Evolutionary conservation across 2,329 filamentous ascomycete genomes (phyloP).

Genomic region (Diaporthe amygdali): DNA sequence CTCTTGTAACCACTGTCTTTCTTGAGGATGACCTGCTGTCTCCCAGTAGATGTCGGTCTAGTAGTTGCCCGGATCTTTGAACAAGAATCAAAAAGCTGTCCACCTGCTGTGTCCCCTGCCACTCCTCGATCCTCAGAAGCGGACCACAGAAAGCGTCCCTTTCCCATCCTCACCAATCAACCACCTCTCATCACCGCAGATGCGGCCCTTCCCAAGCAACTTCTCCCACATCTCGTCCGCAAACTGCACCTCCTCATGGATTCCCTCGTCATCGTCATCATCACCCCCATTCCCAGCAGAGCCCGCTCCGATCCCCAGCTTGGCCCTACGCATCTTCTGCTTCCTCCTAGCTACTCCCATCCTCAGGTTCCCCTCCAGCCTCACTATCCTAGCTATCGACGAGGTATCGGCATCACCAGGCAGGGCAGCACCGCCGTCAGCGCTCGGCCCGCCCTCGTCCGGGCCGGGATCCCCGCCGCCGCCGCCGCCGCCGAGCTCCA

Average conservation of each 20-base stretch:
- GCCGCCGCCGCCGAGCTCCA: conserved; percentile 26
- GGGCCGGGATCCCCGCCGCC: neutral
- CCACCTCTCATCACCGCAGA: conserved; percentile 66
- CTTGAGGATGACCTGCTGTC: no score
- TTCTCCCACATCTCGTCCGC: conserved; percentile 49
- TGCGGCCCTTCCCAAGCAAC: conserved; percentile 56
- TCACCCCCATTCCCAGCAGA: neutral
- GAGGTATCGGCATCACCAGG: neutral
- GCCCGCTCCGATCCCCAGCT: neutral
- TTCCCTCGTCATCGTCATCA: neutral
- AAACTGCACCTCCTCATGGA: conserved; percentile 45
- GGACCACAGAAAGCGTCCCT: conserved; percentile 56
- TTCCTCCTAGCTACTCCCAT: neutral
- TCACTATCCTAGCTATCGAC: neutral
- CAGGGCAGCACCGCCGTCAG: neutral
- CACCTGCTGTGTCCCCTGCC: neutral
- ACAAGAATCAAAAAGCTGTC: no score
- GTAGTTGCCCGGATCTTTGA: no score
- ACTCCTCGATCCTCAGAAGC: conserved; percentile 45
- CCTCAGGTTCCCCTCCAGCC: neutral
- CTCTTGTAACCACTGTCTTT: no score
- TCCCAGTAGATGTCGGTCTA: no score
- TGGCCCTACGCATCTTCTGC: neutral
- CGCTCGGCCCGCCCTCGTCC: conserved; percentile 30
- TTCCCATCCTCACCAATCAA: conserved; percentile 62